Conservation (phyloP, 1,284 basidiomycete species). For the Sanguinoderma infundibulare region DNA sequence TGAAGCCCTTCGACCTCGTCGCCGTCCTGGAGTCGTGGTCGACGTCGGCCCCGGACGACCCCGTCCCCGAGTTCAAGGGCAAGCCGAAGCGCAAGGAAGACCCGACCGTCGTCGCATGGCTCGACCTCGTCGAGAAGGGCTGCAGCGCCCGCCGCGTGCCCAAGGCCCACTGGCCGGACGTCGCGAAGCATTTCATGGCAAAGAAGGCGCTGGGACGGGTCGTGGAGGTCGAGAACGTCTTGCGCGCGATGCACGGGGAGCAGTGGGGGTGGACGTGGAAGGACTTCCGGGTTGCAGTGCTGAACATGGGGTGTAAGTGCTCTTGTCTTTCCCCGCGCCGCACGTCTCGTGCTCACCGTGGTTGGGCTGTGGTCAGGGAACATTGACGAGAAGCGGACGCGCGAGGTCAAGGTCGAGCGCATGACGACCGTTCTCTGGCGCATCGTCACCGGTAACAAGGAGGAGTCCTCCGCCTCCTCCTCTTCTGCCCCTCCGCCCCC, state of each 20-base stretch:
- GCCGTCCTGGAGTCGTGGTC: conserved; percentile 15
- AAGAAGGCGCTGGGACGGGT: conserved; percentile 64
- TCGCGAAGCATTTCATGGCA: conserved; percentile 72
- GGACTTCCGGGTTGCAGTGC: conserved; percentile 70
- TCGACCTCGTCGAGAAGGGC: conserved; percentile 62
- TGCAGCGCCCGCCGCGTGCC: conserved; percentile 66
- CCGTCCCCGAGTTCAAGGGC: conserved; percentile 58
- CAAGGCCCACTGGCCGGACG: conserved; percentile 73
- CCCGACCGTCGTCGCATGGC: conserved; percentile 63
- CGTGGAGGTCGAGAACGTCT: conserved; percentile 65
- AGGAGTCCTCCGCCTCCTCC: conserved; percentile 8
- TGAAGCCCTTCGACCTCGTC: conserved; percentile 16
- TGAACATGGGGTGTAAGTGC: conserved; percentile 73
- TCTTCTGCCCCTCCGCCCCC: not conserved
- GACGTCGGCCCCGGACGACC: conserved; percentile 9
- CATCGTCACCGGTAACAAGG: conserved; percentile 49
- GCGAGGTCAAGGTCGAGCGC: conserved; percentile 58
- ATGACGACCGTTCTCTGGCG: conserved; percentile 58
- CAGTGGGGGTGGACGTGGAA: conserved; percentile 79
- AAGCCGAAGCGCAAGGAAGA: conserved; percentile 60
- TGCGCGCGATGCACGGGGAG: conserved; percentile 67
- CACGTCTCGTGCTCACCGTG: not conserved
- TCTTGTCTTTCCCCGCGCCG: not conserved
- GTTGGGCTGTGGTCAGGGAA: conserved; percentile 47
- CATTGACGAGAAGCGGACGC: conserved; percentile 55